Base-by-base conservation (phyloP, 768 basidiomycete genomes). In the Russula olivacea region DNA sequence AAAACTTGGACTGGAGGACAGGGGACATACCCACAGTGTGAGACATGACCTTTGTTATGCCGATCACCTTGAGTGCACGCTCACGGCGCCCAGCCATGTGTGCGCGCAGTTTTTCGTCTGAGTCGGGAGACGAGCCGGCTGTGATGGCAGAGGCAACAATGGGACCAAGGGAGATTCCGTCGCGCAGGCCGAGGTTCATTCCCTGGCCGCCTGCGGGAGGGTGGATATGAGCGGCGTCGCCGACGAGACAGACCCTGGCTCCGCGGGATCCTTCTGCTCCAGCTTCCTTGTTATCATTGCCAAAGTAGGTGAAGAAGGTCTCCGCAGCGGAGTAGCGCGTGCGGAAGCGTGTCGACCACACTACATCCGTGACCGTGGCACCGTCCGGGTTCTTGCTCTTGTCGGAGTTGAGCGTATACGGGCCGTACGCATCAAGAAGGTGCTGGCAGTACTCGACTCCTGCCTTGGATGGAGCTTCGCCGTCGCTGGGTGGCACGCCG, bases 161-260 rank as follows among this genome's bases (percentile, higher is more conserved):
- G 19, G 76, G 74, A 5, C 77, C 81, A 5, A 83, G 75, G 54
- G 74, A 72, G 25, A 82, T 69, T 7, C 78, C 81, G 63, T 84
- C 83, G n/a, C 81, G 76, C 21, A 84, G 71, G 6, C 82, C 80
- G 21, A 83, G 76, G 64, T 83, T 82, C 81, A 84, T 80, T 12
- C 82, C 83, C 59, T 82, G 81, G 1, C 83, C 83, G 1, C 82
- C 83, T 6, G 77, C 73, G 25, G 82, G 83, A 0, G 82, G 79
- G 59, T 82, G 83, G 53, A 83, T 78, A 63, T 76, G 80, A 36
- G 82, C 82, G 5, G 82, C 81, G 65, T 81, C 79, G 6, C 79
- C 79, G 10, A 78, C 36, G 41, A 81, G 67, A 17, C 61, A 43
- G 12, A 73, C 58, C 9, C 61, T 61, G 9, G 66, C 71, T 21